Evolutionary conservation across 805 yeast species (phyloP).

Genomic region (Cyberlindnera petersonii): DNA sequence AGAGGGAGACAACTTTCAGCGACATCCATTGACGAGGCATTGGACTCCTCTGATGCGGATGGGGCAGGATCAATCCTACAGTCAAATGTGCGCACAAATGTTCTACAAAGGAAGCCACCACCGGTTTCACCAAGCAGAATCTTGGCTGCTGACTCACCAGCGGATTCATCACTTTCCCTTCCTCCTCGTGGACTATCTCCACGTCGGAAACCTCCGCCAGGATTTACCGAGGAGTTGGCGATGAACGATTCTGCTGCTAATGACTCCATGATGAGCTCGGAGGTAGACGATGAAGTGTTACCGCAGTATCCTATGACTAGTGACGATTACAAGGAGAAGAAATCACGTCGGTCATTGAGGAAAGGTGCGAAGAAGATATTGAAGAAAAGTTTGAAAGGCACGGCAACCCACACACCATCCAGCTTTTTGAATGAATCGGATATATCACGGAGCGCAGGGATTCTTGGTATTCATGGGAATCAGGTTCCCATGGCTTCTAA

Average conservation of each 20-base stretch:
- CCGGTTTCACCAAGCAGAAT: constrained; percentile 19
- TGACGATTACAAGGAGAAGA: constrained; percentile 6
- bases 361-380: constrained; percentile 25
- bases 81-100: neutral
- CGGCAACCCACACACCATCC: constrained; percentile 13
- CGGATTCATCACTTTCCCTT: neutral
- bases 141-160: neutral
- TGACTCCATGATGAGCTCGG: neutral
- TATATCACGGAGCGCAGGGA: neutral
- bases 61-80: no score
- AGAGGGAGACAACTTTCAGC: neutral
- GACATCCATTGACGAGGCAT: neutral
- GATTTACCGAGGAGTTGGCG: neutral
- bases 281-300: constrained; percentile 13
- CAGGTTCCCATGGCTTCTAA: neutral
- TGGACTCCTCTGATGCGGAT: no score
- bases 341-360: constrained; percentile 17
- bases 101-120: constrained; percentile 24
- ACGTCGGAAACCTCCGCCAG: constrained; percentile 25
- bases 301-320: constrained; percentile 23
- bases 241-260: constrained; percentile 1
- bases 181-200: constrained; percentile 21
- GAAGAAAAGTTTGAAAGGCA: constrained; percentile 21
- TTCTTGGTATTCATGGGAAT: neutral
- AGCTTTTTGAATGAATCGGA: constrained; percentile 8